These are phyloP conservation scores for Musa itinerans DNA, from an alignment of 176 grass and related monocot genomes.

Conservation along the genomic window DNA sequence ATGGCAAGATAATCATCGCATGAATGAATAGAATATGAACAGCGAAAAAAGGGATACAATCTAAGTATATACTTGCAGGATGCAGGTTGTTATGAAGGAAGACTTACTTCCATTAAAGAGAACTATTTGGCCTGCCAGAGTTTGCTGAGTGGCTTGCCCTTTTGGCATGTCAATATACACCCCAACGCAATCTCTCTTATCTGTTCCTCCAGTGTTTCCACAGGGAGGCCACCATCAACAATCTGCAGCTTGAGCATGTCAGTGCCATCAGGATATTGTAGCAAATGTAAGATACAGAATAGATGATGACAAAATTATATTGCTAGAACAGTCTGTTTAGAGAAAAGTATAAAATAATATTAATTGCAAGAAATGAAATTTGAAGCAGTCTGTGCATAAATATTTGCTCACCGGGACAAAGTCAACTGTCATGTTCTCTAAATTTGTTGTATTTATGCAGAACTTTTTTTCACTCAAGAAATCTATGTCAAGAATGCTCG, in stretches of 20 bases:
- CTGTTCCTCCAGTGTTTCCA: conserved; percentile 65
- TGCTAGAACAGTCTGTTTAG: background rate
- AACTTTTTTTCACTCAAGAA: too few species aligned
- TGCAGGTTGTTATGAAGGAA: too few species aligned
- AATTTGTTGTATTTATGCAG: too few species aligned
- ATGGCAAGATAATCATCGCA: too few species aligned
- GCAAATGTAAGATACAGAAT: background rate
- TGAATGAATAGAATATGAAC: too few species aligned
- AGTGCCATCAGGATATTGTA: background rate
- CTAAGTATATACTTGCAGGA: too few species aligned
- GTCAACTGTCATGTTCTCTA: too few species aligned
- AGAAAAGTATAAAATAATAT: background rate
- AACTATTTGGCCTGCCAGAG: conserved; percentile 20
- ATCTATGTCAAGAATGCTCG: too few species aligned
- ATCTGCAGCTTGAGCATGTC: conserved; percentile 30
- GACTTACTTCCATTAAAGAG: background rate
- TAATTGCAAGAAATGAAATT: background rate
- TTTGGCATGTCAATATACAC: conserved; percentile 43
- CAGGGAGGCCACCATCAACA: conserved; percentile 52
- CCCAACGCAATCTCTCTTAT: conserved; percentile 43
- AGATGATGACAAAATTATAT: background rate
- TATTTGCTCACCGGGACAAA: too few species aligned
- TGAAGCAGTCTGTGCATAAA: too few species aligned
- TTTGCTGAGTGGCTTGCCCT: conserved; percentile 43
- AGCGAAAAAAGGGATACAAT: too few species aligned